phyloP scores from a whole-genome alignment of 1,284 basidiomycete genomes.

The Rhodotorula sp. region DNA sequence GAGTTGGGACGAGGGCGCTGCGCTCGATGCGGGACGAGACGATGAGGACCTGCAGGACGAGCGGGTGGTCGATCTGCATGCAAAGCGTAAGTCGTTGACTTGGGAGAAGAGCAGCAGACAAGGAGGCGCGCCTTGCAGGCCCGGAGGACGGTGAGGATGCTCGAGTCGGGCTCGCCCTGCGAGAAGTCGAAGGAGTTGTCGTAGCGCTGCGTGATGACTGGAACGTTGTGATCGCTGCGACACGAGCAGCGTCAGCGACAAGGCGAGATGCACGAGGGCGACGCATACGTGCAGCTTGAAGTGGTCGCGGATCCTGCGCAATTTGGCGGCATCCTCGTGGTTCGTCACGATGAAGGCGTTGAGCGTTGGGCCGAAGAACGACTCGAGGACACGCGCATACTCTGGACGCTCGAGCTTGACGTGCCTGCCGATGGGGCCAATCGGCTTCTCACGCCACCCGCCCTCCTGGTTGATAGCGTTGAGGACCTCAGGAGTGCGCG shows the following conservation, averaged over 20 bases:
- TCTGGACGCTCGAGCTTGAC: slow-evolving; percentile 71
- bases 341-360: slow-evolving; percentile 76
- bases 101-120: background rate
- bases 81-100: background rate
- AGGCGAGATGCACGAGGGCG: background rate
- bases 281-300: slow-evolving; percentile 1
- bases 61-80: slow-evolving; percentile 66
- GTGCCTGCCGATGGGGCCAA: slow-evolving; percentile 81
- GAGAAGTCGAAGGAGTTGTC: slow-evolving; percentile 61
- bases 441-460: slow-evolving; percentile 68
- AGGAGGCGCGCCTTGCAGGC: slow-evolving; percentile 68
- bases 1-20: slow-evolving; percentile 62
- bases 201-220: slow-evolving; percentile 63
- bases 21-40: slow-evolving; percentile 71
- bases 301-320: slow-evolving; percentile 4
- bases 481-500: slow-evolving; percentile 52
- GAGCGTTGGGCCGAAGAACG: slow-evolving; percentile 63
- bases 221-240: slow-evolving; percentile 45
- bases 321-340: slow-evolving; percentile 58
- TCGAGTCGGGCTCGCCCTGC: slow-evolving; percentile 57
- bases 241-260: background rate
- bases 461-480: slow-evolving; percentile 57
- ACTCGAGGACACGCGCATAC: slow-evolving; percentile 69
- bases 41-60: slow-evolving; percentile 77
- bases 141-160: slow-evolving; percentile 72